A percentile compares a stretch with the other conserved stretches of the same genome.
phyloP scores from a whole-genome alignment of 2,329 filamentous ascomycete species.

The Penicillium sp. region DNA sequence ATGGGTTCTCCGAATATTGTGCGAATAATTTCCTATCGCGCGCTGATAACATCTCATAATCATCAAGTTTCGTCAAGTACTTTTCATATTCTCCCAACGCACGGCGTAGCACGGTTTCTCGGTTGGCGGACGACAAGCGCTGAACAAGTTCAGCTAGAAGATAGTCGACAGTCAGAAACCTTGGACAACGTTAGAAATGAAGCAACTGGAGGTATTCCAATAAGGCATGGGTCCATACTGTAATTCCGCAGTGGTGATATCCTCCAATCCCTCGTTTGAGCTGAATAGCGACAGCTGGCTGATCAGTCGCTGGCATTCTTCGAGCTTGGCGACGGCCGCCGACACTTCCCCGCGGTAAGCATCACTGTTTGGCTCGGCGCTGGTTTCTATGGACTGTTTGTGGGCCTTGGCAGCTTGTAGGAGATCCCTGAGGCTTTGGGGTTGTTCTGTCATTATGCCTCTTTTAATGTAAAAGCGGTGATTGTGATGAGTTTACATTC shows the following conservation, averaged over 20 bases:
- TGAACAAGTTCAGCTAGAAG: constrained; percentile 76
- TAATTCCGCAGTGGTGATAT: constrained; percentile 77
- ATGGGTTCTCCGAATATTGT: constrained; percentile 66
- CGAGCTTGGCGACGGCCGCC: constrained; percentile 65
- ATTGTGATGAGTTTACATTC: too few species aligned
- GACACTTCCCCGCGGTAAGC: constrained; percentile 65
- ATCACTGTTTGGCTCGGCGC: constrained; percentile 62
- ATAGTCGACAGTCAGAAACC: constrained; percentile 73
- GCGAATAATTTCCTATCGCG: constrained; percentile 67
- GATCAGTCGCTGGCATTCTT: constrained; percentile 67
- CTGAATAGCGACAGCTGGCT: constrained; percentile 78
- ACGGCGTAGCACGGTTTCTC: constrained; percentile 59
- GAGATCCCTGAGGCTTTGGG: constrained; percentile 53
- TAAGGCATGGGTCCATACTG: constrained; percentile 49
- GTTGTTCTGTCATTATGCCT: constrained; percentile 41
- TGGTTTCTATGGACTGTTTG: constrained; percentile 56
- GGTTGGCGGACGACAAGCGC: constrained; percentile 59
- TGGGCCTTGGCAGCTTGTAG: constrained; percentile 54
- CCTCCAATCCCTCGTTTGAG: constrained; percentile 81
- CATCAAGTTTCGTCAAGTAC: constrained; percentile 72
- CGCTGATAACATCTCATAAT: constrained; percentile 67
- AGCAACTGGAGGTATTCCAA: background rate
- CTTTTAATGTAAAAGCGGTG: too few species aligned
- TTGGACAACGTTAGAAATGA: constrained; percentile 23
- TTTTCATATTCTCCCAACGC: constrained; percentile 70